These are phyloP conservation scores for Sisymbrium irio DNA, from an alignment of 345 rosid species.

Conservation along the genomic window DNA sequence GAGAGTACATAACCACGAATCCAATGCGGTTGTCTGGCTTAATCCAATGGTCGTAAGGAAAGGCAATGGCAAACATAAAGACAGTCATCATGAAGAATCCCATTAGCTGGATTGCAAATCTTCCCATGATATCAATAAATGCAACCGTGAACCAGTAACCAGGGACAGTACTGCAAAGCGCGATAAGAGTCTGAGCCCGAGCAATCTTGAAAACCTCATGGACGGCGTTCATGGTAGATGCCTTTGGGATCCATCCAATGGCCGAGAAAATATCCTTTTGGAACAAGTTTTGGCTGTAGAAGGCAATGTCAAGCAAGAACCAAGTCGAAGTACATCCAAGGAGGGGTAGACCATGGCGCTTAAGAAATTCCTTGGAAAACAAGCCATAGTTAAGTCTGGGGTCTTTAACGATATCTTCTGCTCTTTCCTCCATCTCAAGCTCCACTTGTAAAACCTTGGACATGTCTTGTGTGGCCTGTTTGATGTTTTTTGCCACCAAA, in stretches of 20 bases:
- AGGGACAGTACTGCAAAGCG: constrained; percentile 63
- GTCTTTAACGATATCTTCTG: constrained; percentile 25
- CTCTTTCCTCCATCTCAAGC: constrained; percentile 45
- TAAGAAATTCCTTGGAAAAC: constrained; percentile 44
- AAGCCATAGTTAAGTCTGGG: constrained; percentile 45
- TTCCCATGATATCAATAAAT: constrained; percentile 54
- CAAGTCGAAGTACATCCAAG: constrained; percentile 60
- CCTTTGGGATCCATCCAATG: constrained; percentile 68
- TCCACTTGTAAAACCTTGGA: constrained; percentile 64
- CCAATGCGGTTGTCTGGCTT: constrained; percentile 45
- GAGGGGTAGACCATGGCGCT: constrained; percentile 57
- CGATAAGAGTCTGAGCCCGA: constrained; percentile 68
- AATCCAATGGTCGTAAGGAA: constrained; percentile 76
- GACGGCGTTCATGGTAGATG: constrained; percentile 56
- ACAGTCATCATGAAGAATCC: constrained; percentile 75
- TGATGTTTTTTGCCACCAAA: constrained; percentile 63
- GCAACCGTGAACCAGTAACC: constrained; percentile 76
- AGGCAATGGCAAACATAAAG: constrained; percentile 68
- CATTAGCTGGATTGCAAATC: constrained; percentile 61
- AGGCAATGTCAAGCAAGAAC: constrained; percentile 70
- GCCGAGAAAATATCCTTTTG: constrained; percentile 68
- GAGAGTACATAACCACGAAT: constrained; percentile 56
- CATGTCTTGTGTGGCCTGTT: constrained; percentile 68
- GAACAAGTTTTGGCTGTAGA: constrained; percentile 69
- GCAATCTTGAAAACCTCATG: constrained; percentile 59